A percentile compares a stretch with the other conserved stretches of the same genome.
Conservation (phyloP, 768 basidiomycete species). For the Russula vinacea region DNA sequence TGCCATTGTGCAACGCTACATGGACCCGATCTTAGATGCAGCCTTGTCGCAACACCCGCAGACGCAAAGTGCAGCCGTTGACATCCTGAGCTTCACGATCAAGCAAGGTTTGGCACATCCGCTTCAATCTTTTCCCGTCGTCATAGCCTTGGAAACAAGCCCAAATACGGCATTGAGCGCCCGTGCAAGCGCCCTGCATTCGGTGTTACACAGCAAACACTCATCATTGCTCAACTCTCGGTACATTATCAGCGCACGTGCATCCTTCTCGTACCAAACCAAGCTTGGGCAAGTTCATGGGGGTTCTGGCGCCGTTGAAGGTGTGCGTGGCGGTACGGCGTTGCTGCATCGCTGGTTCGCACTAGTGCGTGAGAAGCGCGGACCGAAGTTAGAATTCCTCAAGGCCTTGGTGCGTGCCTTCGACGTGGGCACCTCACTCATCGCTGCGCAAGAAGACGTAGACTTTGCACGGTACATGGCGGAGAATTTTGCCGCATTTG, state of each 20-base stretch:
- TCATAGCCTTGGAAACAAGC: constrained; percentile 92
- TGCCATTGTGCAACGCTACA: constrained; percentile 89
- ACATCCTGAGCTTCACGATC: constrained; percentile 88
- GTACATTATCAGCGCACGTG: constrained; percentile 73
- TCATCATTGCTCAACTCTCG: constrained; percentile 84
- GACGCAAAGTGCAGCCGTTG: constrained; percentile 81
- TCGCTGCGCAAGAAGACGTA: constrained; percentile 73
- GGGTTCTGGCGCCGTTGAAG: constrained; percentile 43
- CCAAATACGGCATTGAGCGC: constrained; percentile 55
- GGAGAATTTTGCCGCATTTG: constrained; percentile 88
- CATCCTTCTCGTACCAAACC: constrained; percentile 82
- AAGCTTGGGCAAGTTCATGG: constrained; percentile 43
- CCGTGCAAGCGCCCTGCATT: constrained; percentile 77
- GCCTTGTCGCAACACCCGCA: constrained; percentile 66
- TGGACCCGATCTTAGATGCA: constrained; percentile 75
- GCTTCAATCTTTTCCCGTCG: constrained; percentile 88
- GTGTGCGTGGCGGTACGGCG: constrained; percentile 51
- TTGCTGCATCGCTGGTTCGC: constrained; percentile 88
- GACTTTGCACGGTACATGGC: constrained; percentile 90
- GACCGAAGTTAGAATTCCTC: constrained; percentile 80
- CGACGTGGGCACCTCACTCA: constrained; percentile 59
- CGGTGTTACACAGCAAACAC: constrained; percentile 83
- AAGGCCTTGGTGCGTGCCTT: constrained; percentile 79
- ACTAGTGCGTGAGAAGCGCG: constrained; percentile 88
- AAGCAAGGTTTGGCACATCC: constrained; percentile 96